Evolutionary conservation across 495 filamentous ascomycete species (phyloP).

Genomic region (Rusavskia elegans): DNA sequence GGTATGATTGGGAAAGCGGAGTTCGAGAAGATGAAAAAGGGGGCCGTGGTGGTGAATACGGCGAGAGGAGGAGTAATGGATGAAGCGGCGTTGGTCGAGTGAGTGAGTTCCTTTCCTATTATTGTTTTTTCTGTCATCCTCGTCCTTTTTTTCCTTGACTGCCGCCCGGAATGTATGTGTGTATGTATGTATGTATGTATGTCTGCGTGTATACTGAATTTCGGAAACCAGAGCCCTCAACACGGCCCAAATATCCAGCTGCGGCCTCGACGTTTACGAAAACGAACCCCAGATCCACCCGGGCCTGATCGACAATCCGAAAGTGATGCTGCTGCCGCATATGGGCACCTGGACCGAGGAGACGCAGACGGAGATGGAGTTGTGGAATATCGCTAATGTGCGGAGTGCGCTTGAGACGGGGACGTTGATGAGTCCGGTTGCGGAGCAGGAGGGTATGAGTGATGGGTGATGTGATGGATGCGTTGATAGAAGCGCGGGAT

Average conservation of each 20-base stretch:
- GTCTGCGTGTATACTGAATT: not conserved
- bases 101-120: not conserved
- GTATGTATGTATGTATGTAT: too few species aligned
- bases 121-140: too few species aligned
- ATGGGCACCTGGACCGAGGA: slow-evolving; percentile 55
- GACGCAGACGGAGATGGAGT: slow-evolving; percentile 52
- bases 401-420: slow-evolving; percentile 36
- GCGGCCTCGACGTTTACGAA: slow-evolving; percentile 56
- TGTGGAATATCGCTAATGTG: slow-evolving; percentile 47
- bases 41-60: slow-evolving; percentile 57
- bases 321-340: slow-evolving; percentile 49
- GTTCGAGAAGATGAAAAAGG: slow-evolving; percentile 54
- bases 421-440: slow-evolving; percentile 38
- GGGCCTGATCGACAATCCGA: slow-evolving; percentile 39
- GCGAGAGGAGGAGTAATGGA: slow-evolving; percentile 56
- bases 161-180: too few species aligned
- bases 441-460: slow-evolving; percentile 38
- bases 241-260: slow-evolving; percentile 40
- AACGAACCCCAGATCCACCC: slow-evolving; percentile 51
- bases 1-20: slow-evolving; percentile 16
- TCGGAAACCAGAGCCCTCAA: slow-evolving; percentile 28
- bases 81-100: slow-evolving; percentile 47
- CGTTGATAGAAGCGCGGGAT: not conserved
- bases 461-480: not conserved
- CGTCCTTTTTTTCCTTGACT: too few species aligned